Base-by-base conservation (phyloP, 176 grass and related monocot species). In the Tillandsia fasciculata region DNA sequence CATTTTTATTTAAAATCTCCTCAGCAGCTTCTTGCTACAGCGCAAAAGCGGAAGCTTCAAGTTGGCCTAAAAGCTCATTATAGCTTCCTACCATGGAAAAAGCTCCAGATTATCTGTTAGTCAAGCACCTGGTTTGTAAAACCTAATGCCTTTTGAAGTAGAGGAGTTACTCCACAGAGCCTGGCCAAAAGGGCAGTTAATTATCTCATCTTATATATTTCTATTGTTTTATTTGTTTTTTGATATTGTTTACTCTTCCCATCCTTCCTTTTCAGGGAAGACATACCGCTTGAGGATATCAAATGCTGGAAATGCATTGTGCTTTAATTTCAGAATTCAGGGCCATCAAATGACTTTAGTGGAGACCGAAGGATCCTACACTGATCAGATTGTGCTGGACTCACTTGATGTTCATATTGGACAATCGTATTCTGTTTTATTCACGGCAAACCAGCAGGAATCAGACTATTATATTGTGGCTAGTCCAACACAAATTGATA, bases 321-420 rank as follows among this genome's bases (percentile, higher is more conserved):
- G 65, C 15, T 67, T 67, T 67, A 67, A 67, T 67, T 67, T 67
- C 65, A 67, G 65, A 67, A 49, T 67, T 47, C 65, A 49, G 65
- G 48, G 14, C 27, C 65, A 67, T 67, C 29, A 49, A 47, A 67
- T 67, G 65, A 48, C n/a, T 48, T 67, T 49, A 33, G 65, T 67
- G 7, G 65, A 67, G 65, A 67, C 64, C 3, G 65, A 67, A 49
- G 65, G 65, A 67, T 67, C 65, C 48, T 67, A 67, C 33, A 67
- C 65, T n/a, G 26, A 67, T 67, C 65, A 67, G 65, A 67, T 67
- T 47, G 33, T 67, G 2, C 48, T 67, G 65, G 65, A 67, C 15
- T 67, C 65, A 1, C 65, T 67, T 0, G 65, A 49, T 67, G 65
- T 67, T 26, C 65, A 67, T 67, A 33, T 67, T 49, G 65, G 65